Base-by-base conservation (phyloP, 2,329 filamentous ascomycete species). In the Remersonia thermophila region DNA sequence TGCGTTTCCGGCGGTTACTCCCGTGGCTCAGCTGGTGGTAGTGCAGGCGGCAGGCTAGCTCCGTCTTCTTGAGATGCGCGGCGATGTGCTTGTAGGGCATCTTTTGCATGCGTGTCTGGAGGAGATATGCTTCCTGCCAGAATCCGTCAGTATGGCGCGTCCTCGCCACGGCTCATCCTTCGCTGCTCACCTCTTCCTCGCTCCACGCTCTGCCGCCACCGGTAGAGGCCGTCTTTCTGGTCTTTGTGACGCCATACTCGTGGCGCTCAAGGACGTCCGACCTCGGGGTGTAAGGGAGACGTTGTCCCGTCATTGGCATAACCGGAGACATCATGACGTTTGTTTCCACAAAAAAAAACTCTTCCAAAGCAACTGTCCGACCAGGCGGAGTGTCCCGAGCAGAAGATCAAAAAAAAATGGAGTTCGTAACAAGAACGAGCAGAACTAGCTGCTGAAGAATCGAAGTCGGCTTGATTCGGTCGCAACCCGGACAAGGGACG, bases 21-120 rank as follows among this genome's bases (percentile, higher is more conserved):
- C 82, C 82, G 55, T 86, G 83, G 45, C 80, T 85, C 44, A 91
- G 71, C 54, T 91, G 83, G 53, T 93, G 83, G 55, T 84, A 89
- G 60, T 91, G 84, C 44, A 93, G 71, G 44, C 84, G 83, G 62
- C 83, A 93, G 32, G 83, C 83, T 41, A 91, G 67, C 62, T 91
- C 83, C 1, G 83, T 91, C 67, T 91, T 93, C 62, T 86, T 84
- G 48, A 91, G 65, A 50, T 87, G 80, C 40, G 79, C 74, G 40
- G 83, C 83, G 54, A 91, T 91, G 56, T 89, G 82, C 67, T 89
- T 91, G 62, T 91, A 91, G 1, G 83, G 83, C 77, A 89, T 85
- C 62, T 89, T 89, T 52, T 87, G 81, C 51, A 83, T 73, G 40
- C 83, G 80, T 42, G 81, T 87, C 59, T 86, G 81, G 42, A 91